Base-by-base conservation (phyloP, 139 green algal genomes). In the Marvania coccoides region DNA sequence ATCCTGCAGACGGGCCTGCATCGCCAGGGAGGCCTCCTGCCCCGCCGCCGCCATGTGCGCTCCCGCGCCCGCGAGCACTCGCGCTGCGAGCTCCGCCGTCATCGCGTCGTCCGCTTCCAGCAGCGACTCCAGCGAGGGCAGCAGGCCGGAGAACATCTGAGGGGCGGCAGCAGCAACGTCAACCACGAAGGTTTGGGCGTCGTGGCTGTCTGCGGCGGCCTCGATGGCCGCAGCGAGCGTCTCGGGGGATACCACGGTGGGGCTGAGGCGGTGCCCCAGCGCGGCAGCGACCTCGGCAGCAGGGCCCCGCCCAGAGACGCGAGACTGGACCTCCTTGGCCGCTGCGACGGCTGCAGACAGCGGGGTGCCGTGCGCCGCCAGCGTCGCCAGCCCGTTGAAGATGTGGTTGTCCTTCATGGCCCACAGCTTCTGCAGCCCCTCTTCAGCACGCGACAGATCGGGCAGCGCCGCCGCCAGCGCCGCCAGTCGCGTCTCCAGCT, bases 391-490 rank as follows among this genome's bases (percentile, higher is more conserved):
- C 9, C 67, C 57, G 7, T 80, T 76, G 59, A 86, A 88, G 28
- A 92, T 77, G 59, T 83, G 55, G 61, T 84, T 84, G 56, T 92
- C 86, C 23, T 80, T 83, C 24, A 78, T 55, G 26, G 78, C 72
- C 30, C 55, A 58, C 60, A 92, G 63, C 60, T 81, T 81, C 12
- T 58, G 31, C 58, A 92, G 62, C 51, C 73, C 65, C 26, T 90
- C 80, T 30, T 78, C 56, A 6, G 59, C 70, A 33, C 63, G 70
- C 13, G 1, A 34, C 4, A 51, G 58, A 58, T 75, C 40, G 42
- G 46, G 55, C 55, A 87, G 55, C 35, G 65, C 39, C 2, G 63
- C 67, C 23, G 76, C 70, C 37, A 62, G 37, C 19, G 33, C 54
- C 7, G 24, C 24, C 35, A 84, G 28, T 7, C 71, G 23, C 26